Percentiles rank a stretch among this genome's conserved stretches.
phyloP scores from a whole-genome alignment of 1,139 yeast genomes.

The Saccharomyces hybrid region DNA sequence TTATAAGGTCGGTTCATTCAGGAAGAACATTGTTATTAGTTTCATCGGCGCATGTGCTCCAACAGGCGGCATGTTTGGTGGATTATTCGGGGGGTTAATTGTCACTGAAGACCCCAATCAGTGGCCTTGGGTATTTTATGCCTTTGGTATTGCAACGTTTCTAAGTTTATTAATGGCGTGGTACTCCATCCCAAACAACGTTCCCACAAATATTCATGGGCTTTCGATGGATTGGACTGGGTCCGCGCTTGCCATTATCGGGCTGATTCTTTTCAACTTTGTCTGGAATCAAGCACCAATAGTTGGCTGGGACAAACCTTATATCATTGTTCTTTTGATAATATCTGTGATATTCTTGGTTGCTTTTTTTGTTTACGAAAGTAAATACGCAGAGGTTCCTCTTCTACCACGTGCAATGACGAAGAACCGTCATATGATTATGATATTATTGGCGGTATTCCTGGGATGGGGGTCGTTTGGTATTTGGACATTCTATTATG shows the following conservation, averaged over 20 bases:
- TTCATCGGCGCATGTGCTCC: conserved; percentile 51
- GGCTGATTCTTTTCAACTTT: conserved; percentile 44
- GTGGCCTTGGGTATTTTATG: conserved; percentile 52
- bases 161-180: conserved; percentile 31
- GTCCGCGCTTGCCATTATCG: conserved; percentile 40
- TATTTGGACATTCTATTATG: conserved; percentile 39
- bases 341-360: conserved; percentile 36
- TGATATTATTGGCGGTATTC: conserved; percentile 34
- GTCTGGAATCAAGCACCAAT: conserved; percentile 51
- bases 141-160: conserved; percentile 37
- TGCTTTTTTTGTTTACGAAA: conserved; percentile 28
- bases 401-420: conserved; percentile 42
- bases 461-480: conserved; percentile 58
- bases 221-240: conserved; percentile 41
- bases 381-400: conserved; percentile 33
- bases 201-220: conserved; percentile 22
- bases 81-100: conserved; percentile 43
- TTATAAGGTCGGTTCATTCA: conserved; percentile 38
- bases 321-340: conserved; percentile 40
- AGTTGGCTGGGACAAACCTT: conserved; percentile 43
- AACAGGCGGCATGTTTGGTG: conserved; percentile 45
- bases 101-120: conserved; percentile 34
- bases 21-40: conserved; percentile 47
- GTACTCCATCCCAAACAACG: conserved; percentile 35
- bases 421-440: conserved; percentile 24